Percentiles rank a stretch among this genome's conserved stretches.
These are phyloP conservation scores for Zalerion maritima DNA, from an alignment of 495 filamentous ascomycete species.

Conservation along the genomic window DNA sequence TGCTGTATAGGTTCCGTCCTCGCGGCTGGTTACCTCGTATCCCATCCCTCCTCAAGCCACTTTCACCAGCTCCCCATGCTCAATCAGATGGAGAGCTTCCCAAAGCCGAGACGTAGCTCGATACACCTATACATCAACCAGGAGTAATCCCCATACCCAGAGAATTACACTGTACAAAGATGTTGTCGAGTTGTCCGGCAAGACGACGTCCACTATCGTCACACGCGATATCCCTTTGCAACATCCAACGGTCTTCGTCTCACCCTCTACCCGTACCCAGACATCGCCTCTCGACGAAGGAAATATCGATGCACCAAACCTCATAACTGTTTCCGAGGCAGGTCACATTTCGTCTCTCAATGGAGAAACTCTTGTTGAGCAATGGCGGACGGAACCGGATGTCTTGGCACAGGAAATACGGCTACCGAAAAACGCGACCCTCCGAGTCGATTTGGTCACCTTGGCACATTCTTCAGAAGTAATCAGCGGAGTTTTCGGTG, in stretches of 20 bases:
- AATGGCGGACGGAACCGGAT: slow-evolving; percentile 21
- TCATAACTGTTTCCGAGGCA: slow-evolving; percentile 24
- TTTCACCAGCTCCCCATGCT: slow-evolving; percentile 65
- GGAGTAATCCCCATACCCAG: slow-evolving; percentile 12
- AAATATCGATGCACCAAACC: slow-evolving; percentile 11
- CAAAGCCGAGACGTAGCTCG: slow-evolving; percentile 40
- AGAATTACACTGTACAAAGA: slow-evolving; percentile 44
- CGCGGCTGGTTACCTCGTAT: slow-evolving; percentile 72
- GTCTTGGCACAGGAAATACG: slow-evolving; percentile 23
- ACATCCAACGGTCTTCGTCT: slow-evolving; percentile 9
- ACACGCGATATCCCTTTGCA: slow-evolving; percentile 6
- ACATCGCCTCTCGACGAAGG: slow-evolving; percentile 2
- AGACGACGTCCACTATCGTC: slow-evolving; percentile 24
- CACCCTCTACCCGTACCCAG: slow-evolving; percentile 11
- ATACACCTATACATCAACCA: slow-evolving; percentile 52
- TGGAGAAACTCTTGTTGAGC: slow-evolving; percentile 24
- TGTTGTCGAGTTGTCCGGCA: slow-evolving; percentile 44
- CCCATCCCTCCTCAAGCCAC: slow-evolving; percentile 67
- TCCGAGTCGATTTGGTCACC: slow-evolving; percentile 26
- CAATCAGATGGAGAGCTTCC: slow-evolving; percentile 46
- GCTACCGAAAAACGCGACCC: slow-evolving; percentile 9
- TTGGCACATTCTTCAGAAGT: slow-evolving; percentile 22
- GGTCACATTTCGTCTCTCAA: slow-evolving; percentile 24
- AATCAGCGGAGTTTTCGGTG: slow-evolving; percentile 28
- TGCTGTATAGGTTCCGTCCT: slow-evolving; percentile 50